Percentiles rank a stretch among this genome's conserved stretches.
These are phyloP conservation scores for Taphrina populina DNA, from an alignment of 1,139 yeast genomes.

Conservation along the genomic window DNA sequence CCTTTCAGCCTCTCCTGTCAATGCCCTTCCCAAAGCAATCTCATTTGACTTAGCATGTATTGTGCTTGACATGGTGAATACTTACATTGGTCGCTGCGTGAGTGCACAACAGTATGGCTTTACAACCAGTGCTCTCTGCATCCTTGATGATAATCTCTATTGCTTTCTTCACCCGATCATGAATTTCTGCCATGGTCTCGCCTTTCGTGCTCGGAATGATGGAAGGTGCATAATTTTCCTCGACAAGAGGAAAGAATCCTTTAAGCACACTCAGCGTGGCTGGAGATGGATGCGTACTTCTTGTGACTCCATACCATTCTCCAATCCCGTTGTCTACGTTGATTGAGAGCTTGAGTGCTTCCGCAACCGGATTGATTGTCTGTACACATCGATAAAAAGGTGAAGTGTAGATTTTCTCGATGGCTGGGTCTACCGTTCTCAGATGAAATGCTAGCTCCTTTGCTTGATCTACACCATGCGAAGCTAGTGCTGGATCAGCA, in stretches of 20 bases:
- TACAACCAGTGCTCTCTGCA: slow-evolving; percentile 54
- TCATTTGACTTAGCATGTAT: slow-evolving; percentile 40
- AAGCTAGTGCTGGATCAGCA: slow-evolving; percentile 76
- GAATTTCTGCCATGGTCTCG: slow-evolving; percentile 64
- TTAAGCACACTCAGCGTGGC: slow-evolving; percentile 55
- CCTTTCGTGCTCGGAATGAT: slow-evolving; percentile 62
- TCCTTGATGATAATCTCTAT: slow-evolving; percentile 54
- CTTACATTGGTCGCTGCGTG: slow-evolving; percentile 69
- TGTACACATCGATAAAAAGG: slow-evolving; percentile 91
- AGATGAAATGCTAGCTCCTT: slow-evolving; percentile 62
- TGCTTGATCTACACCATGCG: slow-evolving; percentile 79
- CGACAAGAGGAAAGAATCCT: slow-evolving; percentile 54
- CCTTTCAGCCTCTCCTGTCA: slow-evolving; percentile 54
- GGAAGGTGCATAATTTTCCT: slow-evolving; percentile 48
- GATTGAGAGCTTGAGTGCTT: slow-evolving; percentile 56
- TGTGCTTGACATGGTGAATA: not conserved
- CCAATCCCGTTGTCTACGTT: slow-evolving; percentile 71
- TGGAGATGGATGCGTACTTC: slow-evolving; percentile 49
- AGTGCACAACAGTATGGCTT: slow-evolving; percentile 61
- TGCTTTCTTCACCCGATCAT: slow-evolving; percentile 55
- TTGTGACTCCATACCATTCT: slow-evolving; percentile 43
- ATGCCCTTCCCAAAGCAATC: slow-evolving; percentile 71
- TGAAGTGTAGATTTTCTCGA: slow-evolving; percentile 66
- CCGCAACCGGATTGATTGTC: slow-evolving; percentile 70
- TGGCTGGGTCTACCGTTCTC: slow-evolving; percentile 48